Evolutionary conservation across 1,139 yeast genomes (phyloP).

Genomic region (Kodamaea fungicola): DNA sequence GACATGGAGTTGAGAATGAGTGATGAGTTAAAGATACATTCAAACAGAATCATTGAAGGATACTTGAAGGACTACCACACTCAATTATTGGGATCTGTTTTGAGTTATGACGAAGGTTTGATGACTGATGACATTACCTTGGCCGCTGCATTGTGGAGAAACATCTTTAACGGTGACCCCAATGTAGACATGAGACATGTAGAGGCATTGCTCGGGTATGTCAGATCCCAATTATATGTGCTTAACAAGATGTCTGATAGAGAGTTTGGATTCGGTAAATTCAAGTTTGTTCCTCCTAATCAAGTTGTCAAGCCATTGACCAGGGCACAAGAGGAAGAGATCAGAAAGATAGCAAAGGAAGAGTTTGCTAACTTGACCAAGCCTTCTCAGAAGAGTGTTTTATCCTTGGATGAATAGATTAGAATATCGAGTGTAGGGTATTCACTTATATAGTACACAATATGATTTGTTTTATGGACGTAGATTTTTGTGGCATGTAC

Average conservation of each 20-base stretch:
- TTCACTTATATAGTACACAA: no score
- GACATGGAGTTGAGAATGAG: slow-evolving; percentile 86
- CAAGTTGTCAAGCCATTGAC: slow-evolving; percentile 73
- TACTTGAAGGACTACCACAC: slow-evolving; percentile 87
- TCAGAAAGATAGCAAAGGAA: slow-evolving; percentile 31
- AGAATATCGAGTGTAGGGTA: no score
- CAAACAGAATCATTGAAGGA: slow-evolving; percentile 81
- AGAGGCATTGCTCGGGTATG: slow-evolving; percentile 84
- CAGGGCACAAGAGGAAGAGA: slow-evolving; percentile 51
- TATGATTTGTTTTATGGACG: no score
- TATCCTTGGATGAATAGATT: slow-evolving; percentile 56
- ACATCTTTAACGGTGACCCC: slow-evolving; percentile 80
- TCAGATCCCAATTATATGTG: slow-evolving; percentile 84
- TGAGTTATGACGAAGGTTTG: slow-evolving; percentile 92
- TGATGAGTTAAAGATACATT: slow-evolving; percentile 78
- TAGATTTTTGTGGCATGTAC: no score
- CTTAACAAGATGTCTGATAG: slow-evolving; percentile 82
- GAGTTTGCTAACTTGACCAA: slow-evolving; percentile 46
- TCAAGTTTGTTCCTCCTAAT: slow-evolving; percentile 82
- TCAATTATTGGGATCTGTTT: slow-evolving; percentile 83
- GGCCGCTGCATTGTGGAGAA: slow-evolving; percentile 90
- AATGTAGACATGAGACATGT: slow-evolving; percentile 79
- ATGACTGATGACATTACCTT: slow-evolving; percentile 78
- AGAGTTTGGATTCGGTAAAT: slow-evolving; percentile 89
- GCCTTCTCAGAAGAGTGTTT: slow-evolving; percentile 62